Evolutionary conservation across 2,329 filamentous ascomycete species (phyloP), one percentile per base, ranked within the genome.

Genomic region (Ophiostoma sp.): DNA sequence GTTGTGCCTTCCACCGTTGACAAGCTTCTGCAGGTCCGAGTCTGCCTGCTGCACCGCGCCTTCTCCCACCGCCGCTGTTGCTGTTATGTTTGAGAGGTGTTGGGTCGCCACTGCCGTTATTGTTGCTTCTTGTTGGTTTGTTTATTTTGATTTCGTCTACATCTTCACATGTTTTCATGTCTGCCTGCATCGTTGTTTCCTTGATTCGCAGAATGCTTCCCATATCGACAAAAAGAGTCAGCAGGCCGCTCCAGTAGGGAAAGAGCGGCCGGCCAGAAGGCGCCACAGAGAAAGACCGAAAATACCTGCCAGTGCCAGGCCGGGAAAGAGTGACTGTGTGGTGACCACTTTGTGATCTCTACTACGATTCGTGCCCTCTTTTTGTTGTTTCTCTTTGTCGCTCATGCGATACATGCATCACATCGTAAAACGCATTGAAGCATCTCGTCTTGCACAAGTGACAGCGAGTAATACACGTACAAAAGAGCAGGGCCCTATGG

Each of bases 1-100:
- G 31, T 39, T 19, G 31, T 63, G 31, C 59, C 59, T 57, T 55
- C 52, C 22, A 25, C 50, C 22, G 22, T 55, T 55, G 55, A 33
- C 28, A 33, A 63, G 59, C 59, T 33, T 61, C 57, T 61, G 28
- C 61, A 42, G 36, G n/a, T 42, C 31, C 33, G 61, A 19, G 63
- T 33, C 66, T 69, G 66, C 28, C 66, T 69, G 17, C 50, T 69
- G 66, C 48, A 36, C 31, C 33, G 66, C 48, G 50, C 66, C 66
- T 69, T 69, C 63, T 33, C 9, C 66, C 66, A 69, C 64, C 48
- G 31, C 48, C 39, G 25, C 39, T 66, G 39, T 66, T 17, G 22
- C 63, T 22, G 39, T 31, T 48, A 33, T n/a, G 19, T 33, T 39
- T 39, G 31, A 25, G 31, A 9, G 33, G 6, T 22, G 0, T 17